phyloP scores from a whole-genome alignment of 805 yeast genomes.

The Yarrowia osloensis region DNA sequence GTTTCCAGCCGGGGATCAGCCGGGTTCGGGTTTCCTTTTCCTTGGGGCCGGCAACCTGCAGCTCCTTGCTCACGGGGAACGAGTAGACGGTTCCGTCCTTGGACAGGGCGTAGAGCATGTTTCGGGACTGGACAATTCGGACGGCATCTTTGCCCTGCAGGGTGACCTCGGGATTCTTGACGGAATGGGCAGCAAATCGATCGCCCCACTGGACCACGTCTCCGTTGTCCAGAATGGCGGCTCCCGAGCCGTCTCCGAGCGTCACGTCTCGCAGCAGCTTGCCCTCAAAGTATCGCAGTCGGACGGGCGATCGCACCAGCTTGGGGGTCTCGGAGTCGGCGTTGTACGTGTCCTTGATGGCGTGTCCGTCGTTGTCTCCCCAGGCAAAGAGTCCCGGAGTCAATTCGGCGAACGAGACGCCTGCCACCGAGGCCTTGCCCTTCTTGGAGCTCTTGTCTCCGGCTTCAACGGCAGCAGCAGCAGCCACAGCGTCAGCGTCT shows the following conservation, averaged over 20 bases:
- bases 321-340: slow-evolving; percentile 35
- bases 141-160: slow-evolving; percentile 52
- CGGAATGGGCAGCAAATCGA: slow-evolving; percentile 42
- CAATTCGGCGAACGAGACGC: slow-evolving; percentile 36
- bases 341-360: slow-evolving; percentile 41
- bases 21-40: slow-evolving; percentile 24
- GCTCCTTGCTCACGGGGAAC: slow-evolving; percentile 20
- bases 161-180: slow-evolving; percentile 43
- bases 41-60: slow-evolving; percentile 23
- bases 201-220: slow-evolving; percentile 73
- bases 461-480: neutral
- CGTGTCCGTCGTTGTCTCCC: slow-evolving; percentile 54
- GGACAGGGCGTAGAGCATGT: slow-evolving; percentile 47
- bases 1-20: slow-evolving; percentile 22
- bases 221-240: slow-evolving; percentile 69
- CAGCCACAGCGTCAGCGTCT: neutral
- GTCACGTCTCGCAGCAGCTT: slow-evolving; percentile 58
- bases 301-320: slow-evolving; percentile 54
- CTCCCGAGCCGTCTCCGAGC: slow-evolving; percentile 49
- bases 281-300: slow-evolving; percentile 66
- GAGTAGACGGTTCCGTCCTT: slow-evolving; percentile 43
- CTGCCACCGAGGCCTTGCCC: neutral
- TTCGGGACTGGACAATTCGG: slow-evolving; percentile 56
- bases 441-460: neutral
- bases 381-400: slow-evolving; percentile 64